These are phyloP conservation scores for Camelina laxa DNA, from an alignment of 345 rosid species.

Conservation along the genomic window DNA sequence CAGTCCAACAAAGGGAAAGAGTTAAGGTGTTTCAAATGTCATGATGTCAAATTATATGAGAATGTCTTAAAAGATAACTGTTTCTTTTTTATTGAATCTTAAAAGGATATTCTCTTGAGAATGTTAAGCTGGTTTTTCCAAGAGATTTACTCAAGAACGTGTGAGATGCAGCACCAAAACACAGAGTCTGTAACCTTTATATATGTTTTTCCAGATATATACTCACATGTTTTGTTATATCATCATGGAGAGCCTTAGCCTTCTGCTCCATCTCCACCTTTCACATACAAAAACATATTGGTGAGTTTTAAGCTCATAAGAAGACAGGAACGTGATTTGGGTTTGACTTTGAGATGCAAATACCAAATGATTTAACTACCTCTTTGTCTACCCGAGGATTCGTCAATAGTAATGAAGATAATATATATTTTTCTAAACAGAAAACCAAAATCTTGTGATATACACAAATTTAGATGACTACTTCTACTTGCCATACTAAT, in stretches of 20 bases:
- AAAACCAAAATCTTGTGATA: constrained; percentile 5
- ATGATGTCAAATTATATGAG: constrained; percentile 12
- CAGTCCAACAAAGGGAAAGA: not conserved
- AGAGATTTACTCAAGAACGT: constrained; percentile 10
- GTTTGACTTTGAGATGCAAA: not conserved
- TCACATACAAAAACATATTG: not conserved
- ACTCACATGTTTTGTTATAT: constrained; percentile 46
- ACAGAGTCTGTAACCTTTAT: not conserved
- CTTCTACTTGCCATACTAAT: not conserved
- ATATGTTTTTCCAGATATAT: constrained; percentile 10
- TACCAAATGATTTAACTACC: not conserved
- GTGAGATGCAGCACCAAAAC: constrained; percentile 24
- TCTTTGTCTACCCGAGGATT: not conserved
- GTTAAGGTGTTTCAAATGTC: constrained; percentile 38
- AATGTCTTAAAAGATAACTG: not conserved
- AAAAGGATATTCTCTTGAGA: constrained; percentile 43
- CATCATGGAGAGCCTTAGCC: constrained; percentile 41
- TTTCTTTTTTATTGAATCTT: not conserved
- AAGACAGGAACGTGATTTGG: not conserved
- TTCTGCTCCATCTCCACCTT: constrained; percentile 41
- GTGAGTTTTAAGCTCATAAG: not conserved
- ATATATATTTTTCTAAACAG: not conserved
- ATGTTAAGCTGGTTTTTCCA: constrained; percentile 26
- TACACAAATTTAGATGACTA: not conserved
- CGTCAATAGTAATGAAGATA: not conserved